Conservation (phyloP, 495 filamentous ascomycete genomes). For the Aspergillus leporis region DNA sequence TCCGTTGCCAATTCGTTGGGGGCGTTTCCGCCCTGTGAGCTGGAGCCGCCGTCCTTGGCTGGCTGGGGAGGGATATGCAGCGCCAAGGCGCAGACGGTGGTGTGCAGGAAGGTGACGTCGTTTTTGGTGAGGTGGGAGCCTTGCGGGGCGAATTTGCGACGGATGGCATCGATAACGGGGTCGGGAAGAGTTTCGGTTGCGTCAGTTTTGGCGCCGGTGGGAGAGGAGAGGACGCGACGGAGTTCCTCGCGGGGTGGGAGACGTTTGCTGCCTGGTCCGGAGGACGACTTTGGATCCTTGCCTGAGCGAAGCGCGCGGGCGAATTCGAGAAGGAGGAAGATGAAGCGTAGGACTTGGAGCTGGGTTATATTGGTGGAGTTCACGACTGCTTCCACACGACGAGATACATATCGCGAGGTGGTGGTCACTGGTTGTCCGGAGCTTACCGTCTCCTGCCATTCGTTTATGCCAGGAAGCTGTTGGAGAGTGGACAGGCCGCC, state of each 20-base stretch:
- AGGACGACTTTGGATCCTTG: slow-evolving; percentile 22
- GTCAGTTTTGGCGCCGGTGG: slow-evolving; percentile 22
- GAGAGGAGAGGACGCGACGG: slow-evolving; percentile 41
- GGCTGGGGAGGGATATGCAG: slow-evolving; percentile 50
- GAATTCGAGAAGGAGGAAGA: slow-evolving; percentile 66
- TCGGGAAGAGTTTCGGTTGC: slow-evolving; percentile 46
- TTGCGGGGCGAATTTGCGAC: slow-evolving; percentile 65
- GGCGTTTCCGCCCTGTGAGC: slow-evolving; percentile 50
- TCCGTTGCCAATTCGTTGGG: slow-evolving; percentile 80
- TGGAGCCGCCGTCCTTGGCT: slow-evolving; percentile 43
- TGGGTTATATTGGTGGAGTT: slow-evolving; percentile 54
- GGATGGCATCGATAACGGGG: slow-evolving; percentile 65
- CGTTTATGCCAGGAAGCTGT: slow-evolving; percentile 61
- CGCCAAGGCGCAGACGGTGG: slow-evolving; percentile 66
- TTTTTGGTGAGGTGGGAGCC: slow-evolving; percentile 58
- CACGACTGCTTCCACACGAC: slow-evolving; percentile 57
- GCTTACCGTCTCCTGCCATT: slow-evolving; percentile 71
- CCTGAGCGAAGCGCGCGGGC: slow-evolving; percentile 44
- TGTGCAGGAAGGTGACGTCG: slow-evolving; percentile 64
- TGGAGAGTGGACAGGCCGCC: slow-evolving; percentile 50
- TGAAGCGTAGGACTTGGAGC: slow-evolving; percentile 59
- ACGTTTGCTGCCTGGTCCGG: slow-evolving; percentile 39
- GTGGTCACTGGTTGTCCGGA: slow-evolving; percentile 54
- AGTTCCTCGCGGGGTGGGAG: slow-evolving; percentile 44
- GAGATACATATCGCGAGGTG: slow-evolving; percentile 66